Conservation (phyloP, 306 rosid species). For the Heteromeles arbutifolia region DNA sequence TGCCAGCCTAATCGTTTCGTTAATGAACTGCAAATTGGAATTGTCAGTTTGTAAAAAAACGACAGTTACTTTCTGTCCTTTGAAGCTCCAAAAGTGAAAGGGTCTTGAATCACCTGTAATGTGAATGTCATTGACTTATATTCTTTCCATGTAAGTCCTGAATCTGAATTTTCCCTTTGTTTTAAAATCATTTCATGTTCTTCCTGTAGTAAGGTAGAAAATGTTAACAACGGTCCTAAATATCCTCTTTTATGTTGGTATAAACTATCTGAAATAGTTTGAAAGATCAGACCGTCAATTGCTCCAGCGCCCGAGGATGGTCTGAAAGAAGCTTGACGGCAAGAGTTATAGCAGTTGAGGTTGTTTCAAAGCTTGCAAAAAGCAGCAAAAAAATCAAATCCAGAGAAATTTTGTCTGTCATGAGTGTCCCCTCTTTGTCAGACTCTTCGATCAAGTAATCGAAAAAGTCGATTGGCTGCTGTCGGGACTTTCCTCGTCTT, state of each 20-base stretch:
- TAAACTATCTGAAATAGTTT: neutral
- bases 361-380: constrained; percentile 89
- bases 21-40: constrained; percentile 53
- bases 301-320: constrained; percentile 62
- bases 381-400: constrained; percentile 90
- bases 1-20: constrained; percentile 83
- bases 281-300: constrained; percentile 45
- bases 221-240: neutral
- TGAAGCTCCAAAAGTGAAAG: constrained; percentile 5
- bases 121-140: constrained; percentile 92
- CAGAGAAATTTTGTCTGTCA: constrained; percentile 73
- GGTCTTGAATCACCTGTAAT: constrained; percentile 49
- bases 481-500: constrained; percentile 42
- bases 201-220: constrained; percentile 39
- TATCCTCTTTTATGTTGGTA: no score
- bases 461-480: constrained; percentile 56
- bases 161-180: constrained; percentile 45
- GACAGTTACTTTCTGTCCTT: neutral
- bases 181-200: constrained; percentile 73
- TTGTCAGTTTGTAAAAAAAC: constrained; percentile 20
- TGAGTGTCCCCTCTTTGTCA: constrained; percentile 62
- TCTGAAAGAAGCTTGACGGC: constrained; percentile 56
- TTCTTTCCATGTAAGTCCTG: constrained; percentile 84
- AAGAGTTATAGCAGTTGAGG: constrained; percentile 68
- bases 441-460: constrained; percentile 72